These are phyloP conservation scores for Entomophthora muscae DNA, from an alignment of 371 early-diverging fungal genomes.

Conservation along the genomic window DNA sequence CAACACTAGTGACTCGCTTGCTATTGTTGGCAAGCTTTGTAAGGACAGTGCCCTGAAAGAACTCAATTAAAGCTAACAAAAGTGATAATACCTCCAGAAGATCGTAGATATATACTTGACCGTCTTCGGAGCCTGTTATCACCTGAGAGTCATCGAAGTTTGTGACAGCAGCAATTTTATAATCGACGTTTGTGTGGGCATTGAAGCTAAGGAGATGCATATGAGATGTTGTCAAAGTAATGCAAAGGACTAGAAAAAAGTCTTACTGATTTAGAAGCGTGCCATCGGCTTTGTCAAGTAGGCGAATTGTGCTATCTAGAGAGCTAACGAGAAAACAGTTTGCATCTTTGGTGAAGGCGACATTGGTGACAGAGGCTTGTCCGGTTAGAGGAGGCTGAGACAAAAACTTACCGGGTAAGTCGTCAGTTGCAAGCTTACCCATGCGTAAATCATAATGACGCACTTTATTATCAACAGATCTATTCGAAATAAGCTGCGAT, in stretches of 20 bases:
- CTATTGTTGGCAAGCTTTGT: constrained; percentile 23
- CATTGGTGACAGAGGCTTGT: constrained; percentile 66
- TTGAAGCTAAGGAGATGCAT: constrained; percentile 2
- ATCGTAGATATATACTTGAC: constrained; percentile 71
- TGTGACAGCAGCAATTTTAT: neutral
- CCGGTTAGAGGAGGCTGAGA: neutral
- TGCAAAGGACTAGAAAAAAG: neutral
- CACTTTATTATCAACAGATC: constrained; percentile 67
- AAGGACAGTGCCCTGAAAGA: constrained; percentile 22
- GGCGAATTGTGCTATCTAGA: constrained; percentile 51
- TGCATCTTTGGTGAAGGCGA: constrained; percentile 43
- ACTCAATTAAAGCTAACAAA: neutral
- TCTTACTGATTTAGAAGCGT: constrained; percentile 49
- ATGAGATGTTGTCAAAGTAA: neutral
- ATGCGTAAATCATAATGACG: constrained; percentile 70
- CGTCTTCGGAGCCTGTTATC: constrained; percentile 82
- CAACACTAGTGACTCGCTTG: constrained; percentile 30
- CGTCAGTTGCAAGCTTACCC: constrained; percentile 46
- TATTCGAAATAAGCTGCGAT: constrained; percentile 9
- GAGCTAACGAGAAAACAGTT: constrained; percentile 58
- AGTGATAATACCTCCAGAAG: constrained; percentile 34
- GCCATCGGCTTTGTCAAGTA: constrained; percentile 69
- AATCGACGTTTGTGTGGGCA: neutral
- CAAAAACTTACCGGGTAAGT: constrained; percentile 40
- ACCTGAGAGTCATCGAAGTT: constrained; percentile 42